These are phyloP conservation scores for Cerrena zonata DNA, from an alignment of 1,284 basidiomycete species.

Conservation along the genomic window DNA sequence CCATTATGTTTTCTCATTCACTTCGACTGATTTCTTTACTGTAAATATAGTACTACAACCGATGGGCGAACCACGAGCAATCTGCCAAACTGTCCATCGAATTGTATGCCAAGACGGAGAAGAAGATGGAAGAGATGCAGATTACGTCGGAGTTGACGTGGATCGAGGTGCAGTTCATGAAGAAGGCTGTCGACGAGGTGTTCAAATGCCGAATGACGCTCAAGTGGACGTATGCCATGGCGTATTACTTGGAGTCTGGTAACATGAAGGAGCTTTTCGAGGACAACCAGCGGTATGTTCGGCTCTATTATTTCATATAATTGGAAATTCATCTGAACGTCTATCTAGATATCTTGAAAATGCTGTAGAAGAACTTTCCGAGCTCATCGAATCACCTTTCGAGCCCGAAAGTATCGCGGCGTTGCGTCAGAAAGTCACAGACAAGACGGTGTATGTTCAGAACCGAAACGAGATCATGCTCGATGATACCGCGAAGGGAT, in stretches of 20 bases:
- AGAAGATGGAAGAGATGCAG: slow-evolving; percentile 99
- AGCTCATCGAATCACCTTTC: slow-evolving; percentile 85
- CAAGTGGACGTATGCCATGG: slow-evolving; percentile 99
- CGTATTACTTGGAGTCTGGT: slow-evolving; percentile 83
- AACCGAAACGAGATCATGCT: slow-evolving; percentile 93
- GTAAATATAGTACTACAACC: slow-evolving; percentile 87
- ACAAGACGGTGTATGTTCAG: slow-evolving; percentile 94
- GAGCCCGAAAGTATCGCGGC: slow-evolving; percentile 79
- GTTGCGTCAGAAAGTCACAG: slow-evolving; percentile 87
- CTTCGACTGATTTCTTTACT: not conserved
- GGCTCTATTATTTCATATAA: not conserved
- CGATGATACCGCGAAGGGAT: slow-evolving; percentile 89
- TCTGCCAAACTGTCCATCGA: slow-evolving; percentile 92
- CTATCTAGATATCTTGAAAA: slow-evolving; percentile 79
- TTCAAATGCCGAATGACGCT: slow-evolving; percentile 90
- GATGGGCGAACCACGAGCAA: slow-evolving; percentile 98
- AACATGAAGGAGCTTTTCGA: slow-evolving; percentile 96
- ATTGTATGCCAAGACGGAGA: slow-evolving; percentile 90
- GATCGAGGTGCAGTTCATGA: slow-evolving; percentile 99
- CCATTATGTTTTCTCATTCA: not conserved
- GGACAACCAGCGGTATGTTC: slow-evolving; percentile 82
- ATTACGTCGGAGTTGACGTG: slow-evolving; percentile 85
- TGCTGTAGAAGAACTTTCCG: slow-evolving; percentile 92
- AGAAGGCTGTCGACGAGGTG: slow-evolving; percentile 90
- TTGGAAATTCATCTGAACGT: slow-evolving; percentile 1